phyloP scores from a whole-genome alignment of 225 moss, liverwort and hornwort genomes.

The Pleurozium schreberi region DNA sequence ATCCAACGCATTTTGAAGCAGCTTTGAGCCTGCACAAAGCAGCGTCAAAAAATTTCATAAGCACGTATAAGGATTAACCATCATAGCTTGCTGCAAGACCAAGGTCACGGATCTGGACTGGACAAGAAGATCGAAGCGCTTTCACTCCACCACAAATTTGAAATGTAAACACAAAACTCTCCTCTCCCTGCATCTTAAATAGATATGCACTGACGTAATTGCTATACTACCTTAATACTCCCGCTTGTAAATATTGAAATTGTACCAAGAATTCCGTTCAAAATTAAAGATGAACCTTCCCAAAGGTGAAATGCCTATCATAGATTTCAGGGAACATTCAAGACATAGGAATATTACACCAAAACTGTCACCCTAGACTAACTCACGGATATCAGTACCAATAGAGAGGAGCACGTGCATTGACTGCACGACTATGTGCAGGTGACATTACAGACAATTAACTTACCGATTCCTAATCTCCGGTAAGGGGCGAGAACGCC shows the following conservation, averaged over 20 bases:
- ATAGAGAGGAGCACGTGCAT: not conserved
- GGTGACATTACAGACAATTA: not conserved
- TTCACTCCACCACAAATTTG: not conserved
- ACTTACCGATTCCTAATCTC: conserved; percentile 77
- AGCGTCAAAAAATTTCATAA: not conserved
- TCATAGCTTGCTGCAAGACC: not conserved
- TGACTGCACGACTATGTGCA: not conserved
- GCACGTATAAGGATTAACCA: not conserved
- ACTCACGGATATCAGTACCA: not conserved
- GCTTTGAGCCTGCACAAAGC: conserved; percentile 62
- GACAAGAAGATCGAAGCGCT: not conserved
- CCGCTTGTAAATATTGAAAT: not conserved
- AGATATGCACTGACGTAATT: not conserved
- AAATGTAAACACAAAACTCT: not conserved
- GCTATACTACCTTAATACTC: not conserved
- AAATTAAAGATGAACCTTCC: not conserved
- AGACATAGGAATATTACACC: not conserved
- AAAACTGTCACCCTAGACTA: not conserved
- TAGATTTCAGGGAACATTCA: not conserved
- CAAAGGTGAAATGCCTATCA: not conserved
- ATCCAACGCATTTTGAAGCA: conserved; percentile 73
- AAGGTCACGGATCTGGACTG: not conserved
- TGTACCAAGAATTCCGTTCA: not conserved
- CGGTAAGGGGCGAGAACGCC: conserved; percentile 91
- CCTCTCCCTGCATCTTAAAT: not conserved